Base-by-base conservation (phyloP, 352 stramenopile genomes). In the Phytophthora syringae region DNA sequence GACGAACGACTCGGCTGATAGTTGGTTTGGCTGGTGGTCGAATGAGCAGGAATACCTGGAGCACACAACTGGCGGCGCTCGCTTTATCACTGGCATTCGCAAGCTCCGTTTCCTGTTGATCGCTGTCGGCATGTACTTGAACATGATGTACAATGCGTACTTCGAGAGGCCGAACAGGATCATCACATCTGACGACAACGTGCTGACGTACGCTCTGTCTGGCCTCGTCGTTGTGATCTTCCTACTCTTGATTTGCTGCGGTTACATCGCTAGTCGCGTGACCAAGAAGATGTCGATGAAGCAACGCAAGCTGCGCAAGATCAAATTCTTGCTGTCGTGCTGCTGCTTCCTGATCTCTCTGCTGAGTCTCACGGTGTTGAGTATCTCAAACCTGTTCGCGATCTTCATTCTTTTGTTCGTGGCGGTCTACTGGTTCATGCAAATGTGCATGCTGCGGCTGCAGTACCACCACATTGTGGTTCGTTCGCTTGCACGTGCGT, bases 11-110 rank as follows among this genome's bases (percentile, higher is more conserved):
- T 94, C 86, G 10, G 82, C 86, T 15, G 80, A 94, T 47, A 94
- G 86, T 73, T 96, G 88, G 88, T 89, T 91, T 52, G 88, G 88
- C 18, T 96, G 88, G 88, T 96, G 86, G 86, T 88, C 82, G 15
- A n/a, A n/a, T n/a, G n/a, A n/a, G n/a, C n/a, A n/a, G n/a, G n/a
- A n/a, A n/a, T n/a, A n/a, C n/a, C n/a, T 95, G 22, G 88, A 96
- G 70, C 84, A 94, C 71, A 92, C 86, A 16, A 88, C 84, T 3
- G 54, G 64, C 16, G 77, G 74, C 40, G 74, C 76, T 11, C 86
- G 88, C 28, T 82, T 94, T 28, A 72, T 92, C 10, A 79, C 76
- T 64, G 73, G 87, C 16, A 36, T 94, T 37, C 84, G 88, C 54
- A 96, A 95, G 74, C 80, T 84, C 28, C 83, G 88, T 42, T 96